Evolutionary conservation across 345 rosid genomes (phyloP), one percentile per base, ranked within the genome.

Genomic region (Passiflora organensis): DNA sequence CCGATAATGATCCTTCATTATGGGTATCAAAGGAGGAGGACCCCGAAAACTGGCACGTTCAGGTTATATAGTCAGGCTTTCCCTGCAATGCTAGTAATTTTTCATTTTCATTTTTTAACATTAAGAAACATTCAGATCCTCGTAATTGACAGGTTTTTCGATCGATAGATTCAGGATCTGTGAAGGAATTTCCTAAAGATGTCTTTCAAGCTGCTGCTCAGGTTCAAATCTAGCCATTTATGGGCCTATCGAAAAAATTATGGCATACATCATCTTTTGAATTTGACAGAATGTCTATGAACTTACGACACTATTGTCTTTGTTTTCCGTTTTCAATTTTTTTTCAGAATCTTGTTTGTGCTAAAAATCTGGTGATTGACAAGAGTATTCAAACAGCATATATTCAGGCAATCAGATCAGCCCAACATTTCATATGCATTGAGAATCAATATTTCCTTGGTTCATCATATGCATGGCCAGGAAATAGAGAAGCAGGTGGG

Each of bases 361-460:
- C 94, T 19, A 90, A 90, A 60, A 78, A 81, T 72, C 67, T 84
- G 76, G 94, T 83, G 62, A 77, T 87, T 50, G 97, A 90, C 63
- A 78, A 74, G 76, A 90, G 97, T 80, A 83, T 90, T 66, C 94
- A 90, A 64, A 84, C 81, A 55, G 95, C 97, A 50, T 90, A 90
- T 58, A 78, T 90, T 65, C 89, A 86, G 47, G 90, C 91, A 66
- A 90, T 90, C 65, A 72, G 97, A 81, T 82, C 81, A 15, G 95
- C 95, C 13, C 93, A 84, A 43, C 87, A 82, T 66, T 89, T 82
- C 60, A 79, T 89, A 55, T 86, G 86, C 47, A 89, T 89, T 22
- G 96, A 89, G 78, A 89, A 89, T 62, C 97, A 89, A 43, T 86
- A 89, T 70, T 89, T 90, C 70, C 59, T 90, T 11, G 97, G 97